Percentiles rank a stretch among this genome's conserved stretches.
These are phyloP conservation scores for Plasmopara halstedii DNA, from an alignment of 352 stramenopile genomes.

Conservation along the genomic window DNA sequence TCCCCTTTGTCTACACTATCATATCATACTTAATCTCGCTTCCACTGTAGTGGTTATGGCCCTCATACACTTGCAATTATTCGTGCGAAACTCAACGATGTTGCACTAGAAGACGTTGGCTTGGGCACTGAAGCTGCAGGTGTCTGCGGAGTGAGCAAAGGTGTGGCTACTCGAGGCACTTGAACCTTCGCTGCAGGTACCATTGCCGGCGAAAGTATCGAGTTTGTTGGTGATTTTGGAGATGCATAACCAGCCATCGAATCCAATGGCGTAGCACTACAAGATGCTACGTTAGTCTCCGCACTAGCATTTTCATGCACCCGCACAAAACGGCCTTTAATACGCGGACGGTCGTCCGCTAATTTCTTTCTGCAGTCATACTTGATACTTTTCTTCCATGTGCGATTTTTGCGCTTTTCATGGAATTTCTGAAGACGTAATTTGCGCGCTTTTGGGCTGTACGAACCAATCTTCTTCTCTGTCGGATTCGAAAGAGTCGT, in stretches of 20 bases:
- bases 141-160: slow-evolving; percentile 3
- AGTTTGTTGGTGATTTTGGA: slow-evolving; percentile 19
- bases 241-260: slow-evolving; percentile 20
- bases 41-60: neutral
- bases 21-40: slow-evolving; percentile 32
- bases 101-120: slow-evolving; percentile 8
- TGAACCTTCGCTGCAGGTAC: slow-evolving; percentile 7
- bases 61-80: slow-evolving; percentile 37
- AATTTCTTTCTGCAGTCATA: slow-evolving; percentile 98
- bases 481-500: slow-evolving; percentile 13
- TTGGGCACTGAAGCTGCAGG: slow-evolving; percentile 6
- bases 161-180: slow-evolving; percentile 7
- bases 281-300: slow-evolving; percentile 31
- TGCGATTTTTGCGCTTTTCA: slow-evolving; percentile 93
- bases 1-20: slow-evolving; percentile 33
- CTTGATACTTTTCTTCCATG: slow-evolving; percentile 99
- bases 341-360: slow-evolving; percentile 91
- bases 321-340: slow-evolving; percentile 90
- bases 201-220: slow-evolving; percentile 12
- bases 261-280: slow-evolving; percentile 9
- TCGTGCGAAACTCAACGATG: slow-evolving; percentile 21
- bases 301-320: slow-evolving; percentile 48
- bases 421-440: slow-evolving; percentile 95
- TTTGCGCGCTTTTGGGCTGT: slow-evolving; percentile 90
- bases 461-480: slow-evolving; percentile 89